These are phyloP conservation scores for Penicillium italicum DNA, from an alignment of 2,329 filamentous ascomycete genomes.

Conservation along the genomic window DNA sequence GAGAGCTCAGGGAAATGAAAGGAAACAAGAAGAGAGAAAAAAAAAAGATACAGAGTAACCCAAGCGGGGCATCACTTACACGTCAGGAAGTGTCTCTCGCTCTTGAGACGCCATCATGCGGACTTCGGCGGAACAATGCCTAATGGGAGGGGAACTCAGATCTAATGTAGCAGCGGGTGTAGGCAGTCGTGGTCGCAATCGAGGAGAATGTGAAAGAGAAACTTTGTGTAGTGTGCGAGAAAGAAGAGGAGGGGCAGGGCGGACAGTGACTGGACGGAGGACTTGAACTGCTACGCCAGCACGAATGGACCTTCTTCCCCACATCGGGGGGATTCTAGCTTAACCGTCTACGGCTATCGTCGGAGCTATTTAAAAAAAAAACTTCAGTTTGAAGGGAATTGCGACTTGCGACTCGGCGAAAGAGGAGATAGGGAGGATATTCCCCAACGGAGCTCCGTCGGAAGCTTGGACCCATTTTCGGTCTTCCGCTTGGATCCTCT, in stretches of 20 bases:
- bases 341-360: slow-evolving; percentile 23
- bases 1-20: background rate
- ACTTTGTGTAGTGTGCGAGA: slow-evolving; percentile 14
- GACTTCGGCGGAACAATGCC: slow-evolving; percentile 42
- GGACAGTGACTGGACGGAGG: slow-evolving; percentile 26
- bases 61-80: slow-evolving; percentile 30
- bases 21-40: background rate
- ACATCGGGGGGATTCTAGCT: slow-evolving; percentile 26
- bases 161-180: slow-evolving; percentile 15
- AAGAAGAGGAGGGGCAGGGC: slow-evolving; percentile 26
- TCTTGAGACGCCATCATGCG: slow-evolving; percentile 44
- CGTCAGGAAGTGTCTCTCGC: slow-evolving; percentile 46
- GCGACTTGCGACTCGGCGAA: background rate
- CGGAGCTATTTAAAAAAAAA: slow-evolving; percentile 7
- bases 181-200: slow-evolving; percentile 12
- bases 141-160: slow-evolving; percentile 19
- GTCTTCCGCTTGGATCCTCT: slow-evolving; percentile 5
- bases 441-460: slow-evolving; percentile 25
- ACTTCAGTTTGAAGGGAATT: background rate
- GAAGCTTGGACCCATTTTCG: slow-evolving; percentile 30
- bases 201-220: slow-evolving; percentile 20
- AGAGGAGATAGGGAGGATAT: background rate
- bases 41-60: background rate
- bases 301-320: slow-evolving; percentile 35
- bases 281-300: slow-evolving; percentile 27